Evolutionary conservation across 2,329 filamentous ascomycete genomes (phyloP).

Genomic region (Nannizzia gypsea): DNA sequence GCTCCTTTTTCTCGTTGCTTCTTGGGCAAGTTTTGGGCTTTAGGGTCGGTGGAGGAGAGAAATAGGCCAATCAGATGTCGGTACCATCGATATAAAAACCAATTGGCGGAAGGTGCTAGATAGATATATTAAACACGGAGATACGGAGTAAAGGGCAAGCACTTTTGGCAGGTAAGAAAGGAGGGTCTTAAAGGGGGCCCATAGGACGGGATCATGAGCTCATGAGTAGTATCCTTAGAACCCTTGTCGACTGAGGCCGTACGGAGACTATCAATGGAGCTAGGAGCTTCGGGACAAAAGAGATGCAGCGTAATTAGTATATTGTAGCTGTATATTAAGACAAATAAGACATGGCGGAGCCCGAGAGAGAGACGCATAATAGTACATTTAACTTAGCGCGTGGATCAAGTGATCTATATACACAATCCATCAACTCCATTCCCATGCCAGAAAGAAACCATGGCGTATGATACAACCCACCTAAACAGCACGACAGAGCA

Average conservation of each 20-base stretch:
- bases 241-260: too few relatives aligned
- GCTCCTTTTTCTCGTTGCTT: too few relatives aligned
- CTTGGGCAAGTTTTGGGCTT: not conserved
- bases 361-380: not conserved
- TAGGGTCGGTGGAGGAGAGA: not conserved
- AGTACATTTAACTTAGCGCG: slow-evolving; percentile 4
- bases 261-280: too few relatives aligned
- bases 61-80: not conserved
- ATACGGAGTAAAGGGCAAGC: too few relatives aligned
- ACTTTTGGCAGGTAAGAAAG: too few relatives aligned
- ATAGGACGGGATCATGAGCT: too few relatives aligned
- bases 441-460: slow-evolving; percentile 6
- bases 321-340: not conserved
- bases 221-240: too few relatives aligned
- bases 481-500: slow-evolving; percentile 57
- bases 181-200: too few relatives aligned
- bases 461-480: slow-evolving; percentile 8
- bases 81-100: too few relatives aligned
- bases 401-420: slow-evolving; percentile 7
- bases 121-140: too few relatives aligned
- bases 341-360: not conserved
- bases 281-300: not conserved
- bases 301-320: not conserved
- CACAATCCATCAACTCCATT: slow-evolving; percentile 11
- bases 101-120: too few relatives aligned